Evolutionary conservation across 257 asterid species (phyloP).

Genomic region (Jacaranda mimosifolia): DNA sequence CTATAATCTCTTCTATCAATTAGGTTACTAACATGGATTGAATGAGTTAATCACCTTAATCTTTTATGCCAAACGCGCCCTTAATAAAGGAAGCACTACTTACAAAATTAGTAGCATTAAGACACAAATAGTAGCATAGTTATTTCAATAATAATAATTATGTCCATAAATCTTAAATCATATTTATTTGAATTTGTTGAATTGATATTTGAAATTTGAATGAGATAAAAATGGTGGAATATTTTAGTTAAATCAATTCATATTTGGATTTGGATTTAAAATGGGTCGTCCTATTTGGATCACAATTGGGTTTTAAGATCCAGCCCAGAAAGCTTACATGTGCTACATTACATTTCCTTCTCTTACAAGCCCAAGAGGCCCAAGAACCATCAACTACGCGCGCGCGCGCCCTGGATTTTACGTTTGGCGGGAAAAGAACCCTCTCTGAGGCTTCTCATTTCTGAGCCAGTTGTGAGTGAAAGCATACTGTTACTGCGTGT

Average conservation of each 20-base stretch:
- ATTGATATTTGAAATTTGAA: neutral
- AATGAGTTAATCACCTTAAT: no score
- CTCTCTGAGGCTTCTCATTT: constrained; percentile 30
- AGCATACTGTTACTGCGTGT: constrained; percentile 26
- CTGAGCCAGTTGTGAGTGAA: neutral
- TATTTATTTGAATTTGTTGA: no score
- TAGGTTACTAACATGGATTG: no score
- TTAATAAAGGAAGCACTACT: no score
- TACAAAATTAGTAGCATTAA: no score
- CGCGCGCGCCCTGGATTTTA: constrained; percentile 15
- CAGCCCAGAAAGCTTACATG: constrained; percentile 7
- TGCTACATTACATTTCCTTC: neutral
- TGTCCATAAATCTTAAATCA: neutral
- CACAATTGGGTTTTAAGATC: neutral
- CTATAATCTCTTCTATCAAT: no score
- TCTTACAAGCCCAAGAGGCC: neutral
- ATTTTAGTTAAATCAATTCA: neutral
- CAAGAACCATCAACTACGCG: constrained; percentile 1
- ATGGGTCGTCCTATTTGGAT: no score
- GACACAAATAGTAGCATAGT: no score
- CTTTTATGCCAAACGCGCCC: no score
- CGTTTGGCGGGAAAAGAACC: constrained; percentile 55
- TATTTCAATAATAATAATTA: neutral
- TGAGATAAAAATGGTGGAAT: neutral
- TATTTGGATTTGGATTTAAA: neutral